Conservation (phyloP, 352 stramenopile species). For the Thalassiosira delicatula region DNA sequence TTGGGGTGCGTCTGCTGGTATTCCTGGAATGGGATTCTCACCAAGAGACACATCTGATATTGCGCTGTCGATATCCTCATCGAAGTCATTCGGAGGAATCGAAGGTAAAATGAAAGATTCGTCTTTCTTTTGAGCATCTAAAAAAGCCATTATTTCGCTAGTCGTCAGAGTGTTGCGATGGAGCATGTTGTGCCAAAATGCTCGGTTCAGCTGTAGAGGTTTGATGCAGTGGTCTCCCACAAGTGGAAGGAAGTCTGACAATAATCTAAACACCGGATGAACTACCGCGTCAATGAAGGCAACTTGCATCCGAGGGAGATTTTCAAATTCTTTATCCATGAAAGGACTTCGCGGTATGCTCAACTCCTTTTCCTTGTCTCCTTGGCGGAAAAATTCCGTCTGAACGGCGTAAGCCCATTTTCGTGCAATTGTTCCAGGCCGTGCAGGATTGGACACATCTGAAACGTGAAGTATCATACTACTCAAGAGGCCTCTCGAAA, state of each 20-base stretch:
- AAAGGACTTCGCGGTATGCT: conserved; percentile 90
- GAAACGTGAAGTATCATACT: conserved; percentile 85
- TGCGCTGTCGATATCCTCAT: conserved; percentile 11
- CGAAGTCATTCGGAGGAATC: background rate
- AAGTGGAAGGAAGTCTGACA: conserved; percentile 65
- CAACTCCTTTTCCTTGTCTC: conserved; percentile 93
- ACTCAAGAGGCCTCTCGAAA: conserved; percentile 60
- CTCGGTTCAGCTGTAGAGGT: conserved; percentile 59
- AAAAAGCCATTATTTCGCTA: conserved; percentile 54
- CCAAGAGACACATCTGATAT: conserved; percentile 15
- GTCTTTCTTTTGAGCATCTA: conserved; percentile 39
- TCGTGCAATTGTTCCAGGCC: conserved; percentile 88
- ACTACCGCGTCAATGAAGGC: conserved; percentile 92
- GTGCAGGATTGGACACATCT: conserved; percentile 94
- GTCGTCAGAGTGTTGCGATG: conserved; percentile 53
- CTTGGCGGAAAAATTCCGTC: conserved; percentile 95
- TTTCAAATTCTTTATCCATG: conserved; percentile 91
- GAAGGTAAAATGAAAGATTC: conserved; percentile 30
- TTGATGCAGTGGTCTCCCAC: conserved; percentile 65
- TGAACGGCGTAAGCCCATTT: conserved; percentile 92
- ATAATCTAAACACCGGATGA: conserved; percentile 63
- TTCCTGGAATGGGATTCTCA: conserved; percentile 58
- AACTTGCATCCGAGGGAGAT: conserved; percentile 86
- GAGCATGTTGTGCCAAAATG: conserved; percentile 69
- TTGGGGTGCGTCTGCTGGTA: conserved; percentile 62